phyloP scores from a whole-genome alignment of 2,329 filamentous ascomycete species.

The Daldinia sp. region DNA sequence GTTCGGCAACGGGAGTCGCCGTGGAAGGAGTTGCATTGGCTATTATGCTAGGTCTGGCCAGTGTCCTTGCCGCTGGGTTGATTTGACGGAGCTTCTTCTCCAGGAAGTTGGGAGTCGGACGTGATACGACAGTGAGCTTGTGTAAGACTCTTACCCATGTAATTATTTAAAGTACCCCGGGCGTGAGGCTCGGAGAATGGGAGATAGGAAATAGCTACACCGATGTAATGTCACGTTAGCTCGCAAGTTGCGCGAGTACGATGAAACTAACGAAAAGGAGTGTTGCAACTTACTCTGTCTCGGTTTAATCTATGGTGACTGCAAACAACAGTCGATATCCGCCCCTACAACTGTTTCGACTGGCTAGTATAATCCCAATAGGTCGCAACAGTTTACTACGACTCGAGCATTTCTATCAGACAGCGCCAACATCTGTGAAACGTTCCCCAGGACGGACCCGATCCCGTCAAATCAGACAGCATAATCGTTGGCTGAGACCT shows the following conservation, averaged over 20 bases:
- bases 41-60: constrained; percentile 50
- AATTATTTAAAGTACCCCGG: constrained; percentile 8
- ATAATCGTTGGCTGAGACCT: not conserved
- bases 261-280: constrained; percentile 16
- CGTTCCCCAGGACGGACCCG: constrained; percentile 1
- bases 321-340: constrained; percentile 2
- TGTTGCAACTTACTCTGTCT: constrained; percentile 21
- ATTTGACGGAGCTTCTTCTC: constrained; percentile 43
- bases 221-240: constrained; percentile 31
- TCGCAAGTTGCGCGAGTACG: constrained; percentile 10
- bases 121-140: constrained; percentile 5
- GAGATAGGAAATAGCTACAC: constrained; percentile 20
- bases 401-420: not conserved
- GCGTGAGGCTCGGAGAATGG: constrained; percentile 10
- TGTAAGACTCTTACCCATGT: constrained; percentile 12
- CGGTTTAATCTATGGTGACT: not conserved
- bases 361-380: constrained; percentile 32
- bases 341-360: not conserved
- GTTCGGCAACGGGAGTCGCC: constrained; percentile 9
- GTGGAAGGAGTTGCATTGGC: constrained; percentile 41
- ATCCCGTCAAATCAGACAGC: not conserved
- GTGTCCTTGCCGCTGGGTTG: constrained; percentile 51
- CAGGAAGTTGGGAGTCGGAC: not conserved
- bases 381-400: constrained; percentile 14
- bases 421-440: constrained; percentile 16